Conservation (phyloP, 1,284 basidiomycete species). For the Boletus subluridellus region DNA sequence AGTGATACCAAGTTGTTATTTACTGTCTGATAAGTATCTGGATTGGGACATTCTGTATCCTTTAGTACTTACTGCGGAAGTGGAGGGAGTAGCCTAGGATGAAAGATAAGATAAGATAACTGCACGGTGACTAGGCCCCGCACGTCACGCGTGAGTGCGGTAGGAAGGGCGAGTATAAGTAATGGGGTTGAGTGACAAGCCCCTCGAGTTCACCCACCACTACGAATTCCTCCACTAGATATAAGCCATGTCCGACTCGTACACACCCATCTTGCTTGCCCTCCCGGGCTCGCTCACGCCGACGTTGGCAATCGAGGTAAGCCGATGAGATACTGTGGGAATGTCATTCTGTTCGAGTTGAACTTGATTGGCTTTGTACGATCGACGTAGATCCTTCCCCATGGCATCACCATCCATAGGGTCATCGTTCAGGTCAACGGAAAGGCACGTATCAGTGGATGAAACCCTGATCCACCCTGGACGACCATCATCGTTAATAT, state of each 20-base stretch:
- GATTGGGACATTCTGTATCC: background rate
- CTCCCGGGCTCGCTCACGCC: constrained; percentile 52
- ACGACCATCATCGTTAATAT: background rate
- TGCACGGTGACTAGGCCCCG: background rate
- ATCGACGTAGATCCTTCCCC: constrained; percentile 52
- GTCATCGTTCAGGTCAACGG: constrained; percentile 63
- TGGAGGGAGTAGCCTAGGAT: background rate
- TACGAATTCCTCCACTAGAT: background rate
- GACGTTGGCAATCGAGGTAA: constrained; percentile 55
- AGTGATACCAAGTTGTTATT: background rate
- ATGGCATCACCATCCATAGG: constrained; percentile 64
- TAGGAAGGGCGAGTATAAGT: background rate
- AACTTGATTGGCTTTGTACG: background rate
- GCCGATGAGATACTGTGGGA: constrained; percentile 4
- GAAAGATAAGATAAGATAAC: constrained; percentile 15
- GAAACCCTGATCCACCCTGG: background rate
- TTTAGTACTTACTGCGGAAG: background rate
- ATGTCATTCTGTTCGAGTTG: background rate
- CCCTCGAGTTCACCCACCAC: background rate
- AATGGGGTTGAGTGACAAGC: background rate
- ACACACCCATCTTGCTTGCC: constrained; percentile 50
- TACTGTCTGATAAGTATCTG: background rate
- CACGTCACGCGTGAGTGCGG: background rate
- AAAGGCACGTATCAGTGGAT: constrained; percentile 39
- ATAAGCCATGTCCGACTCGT: constrained; percentile 40